These are phyloP conservation scores for Urochloa ruziziensis DNA, from an alignment of 176 grass and related monocot species.

Conservation along the genomic window DNA sequence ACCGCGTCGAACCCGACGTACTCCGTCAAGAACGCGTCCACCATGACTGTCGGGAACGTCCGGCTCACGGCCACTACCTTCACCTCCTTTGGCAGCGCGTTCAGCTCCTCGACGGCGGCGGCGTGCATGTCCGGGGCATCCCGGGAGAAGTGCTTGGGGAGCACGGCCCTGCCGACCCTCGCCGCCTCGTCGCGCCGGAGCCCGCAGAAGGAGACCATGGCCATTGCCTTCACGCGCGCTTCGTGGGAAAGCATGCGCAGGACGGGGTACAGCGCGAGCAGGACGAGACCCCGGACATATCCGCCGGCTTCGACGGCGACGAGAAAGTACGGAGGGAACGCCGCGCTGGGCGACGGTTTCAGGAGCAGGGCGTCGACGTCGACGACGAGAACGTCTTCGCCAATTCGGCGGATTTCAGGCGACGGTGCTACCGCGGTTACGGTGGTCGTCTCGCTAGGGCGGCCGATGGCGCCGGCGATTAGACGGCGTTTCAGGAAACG, in stretches of 20 bases:
- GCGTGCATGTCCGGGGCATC: background rate
- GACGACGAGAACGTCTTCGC: background rate
- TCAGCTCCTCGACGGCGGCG: background rate
- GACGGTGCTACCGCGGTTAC: background rate
- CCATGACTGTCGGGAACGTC: conserved; percentile 44
- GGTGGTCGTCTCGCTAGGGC: no score
- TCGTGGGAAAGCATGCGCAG: background rate
- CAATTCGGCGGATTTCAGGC: background rate
- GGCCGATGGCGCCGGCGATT: no score
- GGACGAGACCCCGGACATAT: conserved; percentile 28
- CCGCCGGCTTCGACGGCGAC: conserved; percentile 40
- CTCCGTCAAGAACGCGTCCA: conserved; percentile 42
- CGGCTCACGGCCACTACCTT: conserved; percentile 34
- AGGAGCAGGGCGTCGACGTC: conserved; percentile 39
- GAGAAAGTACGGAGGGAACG: conserved; percentile 35
- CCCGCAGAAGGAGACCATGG: conserved; percentile 49
- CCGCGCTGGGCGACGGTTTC: background rate
- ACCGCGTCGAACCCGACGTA: conserved; percentile 33
- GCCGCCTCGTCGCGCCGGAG: conserved; percentile 32
- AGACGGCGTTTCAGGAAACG: background rate
- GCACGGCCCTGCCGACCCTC: conserved; percentile 42
- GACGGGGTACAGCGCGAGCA: conserved; percentile 39
- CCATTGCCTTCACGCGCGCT: background rate
- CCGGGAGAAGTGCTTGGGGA: conserved; percentile 57
- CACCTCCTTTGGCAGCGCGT: background rate